phyloP scores from a whole-genome alignment of 345 rosid species.

The Populus nigra region DNA sequence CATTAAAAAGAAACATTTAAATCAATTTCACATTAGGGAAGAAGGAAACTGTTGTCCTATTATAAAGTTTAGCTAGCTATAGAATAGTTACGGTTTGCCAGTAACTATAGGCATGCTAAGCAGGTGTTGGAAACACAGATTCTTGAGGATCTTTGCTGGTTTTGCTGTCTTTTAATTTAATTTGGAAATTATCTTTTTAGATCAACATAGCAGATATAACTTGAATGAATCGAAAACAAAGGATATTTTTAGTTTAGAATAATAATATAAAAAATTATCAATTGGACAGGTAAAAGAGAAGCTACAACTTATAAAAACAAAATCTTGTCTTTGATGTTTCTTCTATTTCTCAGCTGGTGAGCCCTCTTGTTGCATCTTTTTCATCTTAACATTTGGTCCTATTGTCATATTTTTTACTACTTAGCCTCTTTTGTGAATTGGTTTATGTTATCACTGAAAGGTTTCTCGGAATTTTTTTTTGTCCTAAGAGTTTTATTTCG shows the following conservation, averaged over 20 bases:
- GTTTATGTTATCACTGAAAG: constrained; percentile 5
- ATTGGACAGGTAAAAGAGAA: not conserved
- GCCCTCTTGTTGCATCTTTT: not conserved
- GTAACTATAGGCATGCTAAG: not conserved
- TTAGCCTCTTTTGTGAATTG: not conserved
- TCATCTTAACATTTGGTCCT: no score
- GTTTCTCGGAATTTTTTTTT: constrained; percentile 5
- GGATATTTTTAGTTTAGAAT: not conserved
- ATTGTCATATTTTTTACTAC: not conserved
- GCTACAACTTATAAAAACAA: not conserved
- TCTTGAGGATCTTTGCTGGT: not conserved
- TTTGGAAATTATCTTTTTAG: not conserved
- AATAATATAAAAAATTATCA: not conserved
- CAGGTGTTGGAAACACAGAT: not conserved
- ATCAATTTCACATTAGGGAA: no score
- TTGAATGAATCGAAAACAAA: not conserved
- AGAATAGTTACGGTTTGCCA: not conserved
- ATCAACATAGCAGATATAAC: not conserved
- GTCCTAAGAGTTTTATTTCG: constrained; percentile 21
- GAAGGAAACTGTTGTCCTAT: no score
- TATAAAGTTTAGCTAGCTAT: not conserved
- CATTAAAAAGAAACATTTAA: no score
- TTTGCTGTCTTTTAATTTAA: not conserved
- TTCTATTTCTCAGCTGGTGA: not conserved
- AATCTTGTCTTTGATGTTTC: not conserved